Percentiles rank a stretch among this genome's conserved stretches.
These are phyloP conservation scores for Fusarium praegraminearum DNA, from an alignment of 2,329 filamentous ascomycete genomes.

Conservation along the genomic window DNA sequence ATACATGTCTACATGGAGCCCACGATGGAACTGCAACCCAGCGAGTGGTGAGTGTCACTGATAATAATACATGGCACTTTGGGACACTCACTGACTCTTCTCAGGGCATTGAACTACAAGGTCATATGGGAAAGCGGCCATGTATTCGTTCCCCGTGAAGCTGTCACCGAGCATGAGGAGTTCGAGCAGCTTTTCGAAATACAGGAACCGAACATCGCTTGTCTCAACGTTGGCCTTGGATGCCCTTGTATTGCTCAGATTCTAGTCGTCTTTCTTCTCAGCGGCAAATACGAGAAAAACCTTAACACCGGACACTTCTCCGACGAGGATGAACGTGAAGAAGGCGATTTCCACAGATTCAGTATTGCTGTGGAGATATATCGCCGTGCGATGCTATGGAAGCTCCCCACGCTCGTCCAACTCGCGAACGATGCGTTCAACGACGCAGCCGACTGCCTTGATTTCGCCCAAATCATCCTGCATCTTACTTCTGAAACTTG, in stretches of 20 bases:
- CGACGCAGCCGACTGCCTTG: neutral
- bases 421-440: neutral
- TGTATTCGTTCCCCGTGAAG: neutral
- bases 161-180: neutral
- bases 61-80: neutral
- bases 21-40: neutral
- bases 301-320: neutral
- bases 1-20: too few relatives aligned
- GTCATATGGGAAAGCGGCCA: neutral
- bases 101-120: neutral
- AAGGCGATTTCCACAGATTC: neutral
- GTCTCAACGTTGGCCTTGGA: too few relatives aligned
- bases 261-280: neutral
- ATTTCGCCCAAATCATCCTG: neutral
- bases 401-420: neutral
- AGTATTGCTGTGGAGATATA: neutral
- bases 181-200: neutral
- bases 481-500: neutral
- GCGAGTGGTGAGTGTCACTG: neutral
- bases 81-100: neutral
- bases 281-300: neutral
- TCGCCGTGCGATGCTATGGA: neutral
- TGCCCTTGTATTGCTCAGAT: neutral
- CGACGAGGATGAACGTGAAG: neutral
- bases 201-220: neutral